Conservation (phyloP, 345 rosid genomes). For the Lenwebbia sp. region DNA sequence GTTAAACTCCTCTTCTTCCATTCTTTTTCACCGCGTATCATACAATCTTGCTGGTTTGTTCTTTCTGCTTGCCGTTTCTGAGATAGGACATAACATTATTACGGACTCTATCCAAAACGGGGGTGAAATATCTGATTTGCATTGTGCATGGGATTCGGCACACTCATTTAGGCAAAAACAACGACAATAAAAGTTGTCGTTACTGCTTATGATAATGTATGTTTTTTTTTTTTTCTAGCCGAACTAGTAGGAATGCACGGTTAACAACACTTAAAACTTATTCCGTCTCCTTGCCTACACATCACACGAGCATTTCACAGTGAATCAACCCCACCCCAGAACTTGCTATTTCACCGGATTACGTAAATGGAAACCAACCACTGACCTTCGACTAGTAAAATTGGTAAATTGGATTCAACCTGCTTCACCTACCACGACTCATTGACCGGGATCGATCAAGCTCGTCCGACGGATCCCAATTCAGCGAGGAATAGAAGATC, state of each 20-base stretch:
- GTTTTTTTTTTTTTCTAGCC: neutral
- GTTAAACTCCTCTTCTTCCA: neutral
- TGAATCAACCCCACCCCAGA: neutral
- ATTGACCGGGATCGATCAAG: conserved; percentile 33
- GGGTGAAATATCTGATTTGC: neutral
- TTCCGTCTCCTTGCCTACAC: neutral
- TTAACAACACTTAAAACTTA: neutral
- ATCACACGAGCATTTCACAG: neutral
- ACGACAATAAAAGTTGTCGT: neutral
- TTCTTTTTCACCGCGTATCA: no score
- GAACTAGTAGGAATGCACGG: neutral
- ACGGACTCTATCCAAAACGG: neutral
- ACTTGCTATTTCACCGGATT: neutral
- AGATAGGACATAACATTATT: neutral
- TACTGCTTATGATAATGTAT: neutral
- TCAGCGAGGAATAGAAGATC: conserved; percentile 60
- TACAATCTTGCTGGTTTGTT: neutral
- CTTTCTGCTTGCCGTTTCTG: neutral
- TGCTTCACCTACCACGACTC: conserved; percentile 9
- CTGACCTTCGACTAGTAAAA: neutral
- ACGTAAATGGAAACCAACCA: neutral
- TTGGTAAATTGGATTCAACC: neutral
- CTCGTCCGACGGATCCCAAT: conserved; percentile 89
- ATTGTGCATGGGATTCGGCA: neutral
- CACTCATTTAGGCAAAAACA: neutral